phyloP scores from a whole-genome alignment of 768 basidiomycete genomes.

The Tricholomella constricta region DNA sequence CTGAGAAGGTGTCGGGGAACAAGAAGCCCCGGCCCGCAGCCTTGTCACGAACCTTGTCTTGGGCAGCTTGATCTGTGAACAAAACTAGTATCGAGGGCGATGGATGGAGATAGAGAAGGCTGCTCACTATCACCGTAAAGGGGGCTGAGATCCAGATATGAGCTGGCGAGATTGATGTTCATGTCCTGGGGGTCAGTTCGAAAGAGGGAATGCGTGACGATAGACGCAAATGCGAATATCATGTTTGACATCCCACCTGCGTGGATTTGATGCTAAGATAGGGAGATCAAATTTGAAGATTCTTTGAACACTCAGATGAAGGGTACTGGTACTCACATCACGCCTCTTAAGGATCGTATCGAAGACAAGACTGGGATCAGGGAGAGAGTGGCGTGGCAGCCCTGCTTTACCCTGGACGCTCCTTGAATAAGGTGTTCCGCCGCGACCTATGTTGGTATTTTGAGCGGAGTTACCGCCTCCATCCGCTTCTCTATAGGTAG shows the following conservation, averaged over 20 bases:
- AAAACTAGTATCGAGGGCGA: background rate
- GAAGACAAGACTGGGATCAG: conserved; percentile 62
- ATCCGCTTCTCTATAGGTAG: conserved; percentile 44
- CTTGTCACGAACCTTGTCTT: conserved; percentile 49
- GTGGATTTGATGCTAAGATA: conserved; percentile 32
- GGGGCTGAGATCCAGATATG: conserved; percentile 58
- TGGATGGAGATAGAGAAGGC: background rate
- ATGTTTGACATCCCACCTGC: conserved; percentile 60
- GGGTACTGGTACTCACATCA: conserved; percentile 34
- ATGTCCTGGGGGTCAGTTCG: conserved; percentile 44
- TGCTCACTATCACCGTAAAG: conserved; percentile 55
- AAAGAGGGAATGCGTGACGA: conserved; percentile 51
- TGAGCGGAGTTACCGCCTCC: conserved; percentile 51
- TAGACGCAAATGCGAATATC: conserved; percentile 66
- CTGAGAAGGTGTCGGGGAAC: conserved; percentile 55
- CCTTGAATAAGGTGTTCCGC: conserved; percentile 54
- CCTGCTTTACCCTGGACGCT: conserved; percentile 48
- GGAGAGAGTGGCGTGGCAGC: conserved; percentile 43
- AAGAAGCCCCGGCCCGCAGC: conserved; percentile 50
- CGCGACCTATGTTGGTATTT: conserved; percentile 48
- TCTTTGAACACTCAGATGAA: conserved; percentile 21
- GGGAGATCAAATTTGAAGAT: background rate
- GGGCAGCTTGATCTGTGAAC: conserved; percentile 33
- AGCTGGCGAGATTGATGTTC: conserved; percentile 52
- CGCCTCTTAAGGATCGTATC: conserved; percentile 54